A percentile compares a stretch with the other conserved stretches of the same genome.
Evolutionary conservation across 768 basidiomycete genomes (phyloP).

Genomic region (Sistotremastrum niveocremeum): DNA sequence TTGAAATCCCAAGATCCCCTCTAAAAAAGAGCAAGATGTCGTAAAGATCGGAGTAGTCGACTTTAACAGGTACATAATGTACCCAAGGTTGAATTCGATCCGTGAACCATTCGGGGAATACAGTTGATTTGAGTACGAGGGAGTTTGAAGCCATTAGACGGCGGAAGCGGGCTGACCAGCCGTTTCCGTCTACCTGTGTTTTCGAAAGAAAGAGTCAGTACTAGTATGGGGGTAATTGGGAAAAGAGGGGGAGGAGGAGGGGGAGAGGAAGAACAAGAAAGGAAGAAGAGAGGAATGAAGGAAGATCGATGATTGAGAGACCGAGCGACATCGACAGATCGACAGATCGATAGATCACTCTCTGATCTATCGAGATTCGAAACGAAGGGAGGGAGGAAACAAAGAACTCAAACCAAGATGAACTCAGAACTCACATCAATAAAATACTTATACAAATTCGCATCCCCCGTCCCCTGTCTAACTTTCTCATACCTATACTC

Average conservation of each 20-base stretch:
- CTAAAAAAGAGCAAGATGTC: conserved; percentile 65
- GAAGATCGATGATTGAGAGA: no score
- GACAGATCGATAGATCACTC: no score
- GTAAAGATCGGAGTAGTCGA: conserved; percentile 54
- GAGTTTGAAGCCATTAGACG: conserved; percentile 48
- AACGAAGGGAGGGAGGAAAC: not conserved
- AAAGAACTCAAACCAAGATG: no score
- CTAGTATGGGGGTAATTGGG: no score
- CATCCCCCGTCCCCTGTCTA: conserved; percentile 28
- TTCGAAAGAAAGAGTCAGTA: not conserved
- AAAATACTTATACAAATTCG: conserved; percentile 48
- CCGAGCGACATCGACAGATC: no score
- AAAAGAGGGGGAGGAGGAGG: no score
- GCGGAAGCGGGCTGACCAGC: conserved; percentile 61
- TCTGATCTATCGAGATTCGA: no score
- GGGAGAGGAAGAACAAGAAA: no score
- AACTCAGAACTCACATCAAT: conserved; percentile 36
- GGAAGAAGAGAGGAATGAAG: no score
- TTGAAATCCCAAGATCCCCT: conserved; percentile 26
- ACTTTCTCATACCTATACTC: conserved; percentile 36
- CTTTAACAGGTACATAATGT: conserved; percentile 58
- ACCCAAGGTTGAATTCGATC: conserved; percentile 55
- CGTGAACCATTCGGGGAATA: conserved; percentile 56
- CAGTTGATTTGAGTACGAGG: conserved; percentile 53
- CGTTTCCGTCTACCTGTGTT: conserved; percentile 44